Evolutionary conservation across 1,139 yeast species (phyloP).

Genomic region (Kurtzmaniella natalensis): DNA sequence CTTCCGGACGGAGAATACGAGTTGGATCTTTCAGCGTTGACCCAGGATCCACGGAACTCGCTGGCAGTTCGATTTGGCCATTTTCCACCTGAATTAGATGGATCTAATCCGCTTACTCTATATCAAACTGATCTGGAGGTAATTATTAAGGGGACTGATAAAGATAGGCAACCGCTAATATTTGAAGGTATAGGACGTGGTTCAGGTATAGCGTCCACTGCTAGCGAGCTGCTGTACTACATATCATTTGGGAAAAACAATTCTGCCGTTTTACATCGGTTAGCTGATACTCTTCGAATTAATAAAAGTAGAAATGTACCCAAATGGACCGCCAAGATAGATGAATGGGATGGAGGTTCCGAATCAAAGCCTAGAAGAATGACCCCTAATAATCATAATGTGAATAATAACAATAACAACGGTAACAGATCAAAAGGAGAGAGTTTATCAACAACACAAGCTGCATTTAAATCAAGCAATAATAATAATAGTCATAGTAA

Average conservation of each 20-base stretch:
- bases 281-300: conserved; percentile 31
- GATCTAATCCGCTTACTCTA: conserved; percentile 26
- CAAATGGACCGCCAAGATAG: conserved; percentile 15
- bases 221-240: conserved; percentile 28
- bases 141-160: conserved; percentile 27
- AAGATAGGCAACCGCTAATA: conserved; percentile 22
- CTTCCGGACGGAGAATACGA: conserved; percentile 46
- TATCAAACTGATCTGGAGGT: conserved; percentile 34
- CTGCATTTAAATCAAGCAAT: not conserved
- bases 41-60: conserved; percentile 16
- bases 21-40: conserved; percentile 31
- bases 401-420: not conserved
- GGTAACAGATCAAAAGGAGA: not conserved
- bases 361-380: not conserved
- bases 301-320: conserved; percentile 33
- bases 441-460: conserved; percentile 8
- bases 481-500: not conserved
- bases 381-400: not conserved
- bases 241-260: conserved; percentile 19
- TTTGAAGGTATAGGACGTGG: conserved; percentile 40
- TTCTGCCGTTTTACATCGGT: conserved; percentile 19
- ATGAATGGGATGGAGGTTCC: conserved; percentile 11
- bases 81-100: conserved; percentile 43
- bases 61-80: conserved; percentile 41
- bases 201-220: conserved; percentile 16